Base-by-base conservation (phyloP, 176 grass and related monocot genomes). In the Bothriochloa decipiens region DNA sequence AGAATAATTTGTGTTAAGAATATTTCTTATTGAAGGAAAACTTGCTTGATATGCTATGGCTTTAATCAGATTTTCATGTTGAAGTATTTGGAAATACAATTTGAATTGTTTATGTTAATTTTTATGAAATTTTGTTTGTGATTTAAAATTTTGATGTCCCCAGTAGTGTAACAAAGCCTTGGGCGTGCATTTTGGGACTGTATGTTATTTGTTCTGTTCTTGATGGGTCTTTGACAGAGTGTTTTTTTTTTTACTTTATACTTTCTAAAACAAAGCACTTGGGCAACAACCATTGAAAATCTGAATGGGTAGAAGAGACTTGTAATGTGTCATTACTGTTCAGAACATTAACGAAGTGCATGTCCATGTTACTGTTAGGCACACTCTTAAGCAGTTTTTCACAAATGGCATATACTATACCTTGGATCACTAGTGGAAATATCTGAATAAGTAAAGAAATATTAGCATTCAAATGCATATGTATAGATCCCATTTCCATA, bases 201-300 rank as follows among this genome's bases (percentile, higher is more conserved):
- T 64, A 18, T 36, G 35, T 74, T 50, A 29, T 74, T 29, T 50
- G 69, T 72, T 52, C 42, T 49, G 42, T 47, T 75, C 9, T 75
- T 49, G 2, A 47, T 53, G 72, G 16, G 29, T 33, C 47, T 75
- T 53, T 47, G 32, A 17, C n/a, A 3, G 12, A 27, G 12, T 16
- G 33, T 26, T 42, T 4, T 72, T 12, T 72, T 23, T 13, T 8
- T 45, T 15, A 18, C 42, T 46, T 74, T 50, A 16, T 73, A 28
- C 6, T 8, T 8, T 20, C 14, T 52, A 29, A 17, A 32, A 42
- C 22, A 9, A 52, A 33, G 16, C 23, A 47, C 46, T 47, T 72
- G 40, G 25, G 70, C n/a, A 72, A 11, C 12, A 72, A 2, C 45
- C 3, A 11, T 53, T 29, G 26, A 17, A 52, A 53, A 75, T 75